Percentiles rank a stretch among this genome's conserved stretches.
Evolutionary conservation across 1,284 basidiomycete species (phyloP).

Genomic region (Austroboletus niveus): DNA sequence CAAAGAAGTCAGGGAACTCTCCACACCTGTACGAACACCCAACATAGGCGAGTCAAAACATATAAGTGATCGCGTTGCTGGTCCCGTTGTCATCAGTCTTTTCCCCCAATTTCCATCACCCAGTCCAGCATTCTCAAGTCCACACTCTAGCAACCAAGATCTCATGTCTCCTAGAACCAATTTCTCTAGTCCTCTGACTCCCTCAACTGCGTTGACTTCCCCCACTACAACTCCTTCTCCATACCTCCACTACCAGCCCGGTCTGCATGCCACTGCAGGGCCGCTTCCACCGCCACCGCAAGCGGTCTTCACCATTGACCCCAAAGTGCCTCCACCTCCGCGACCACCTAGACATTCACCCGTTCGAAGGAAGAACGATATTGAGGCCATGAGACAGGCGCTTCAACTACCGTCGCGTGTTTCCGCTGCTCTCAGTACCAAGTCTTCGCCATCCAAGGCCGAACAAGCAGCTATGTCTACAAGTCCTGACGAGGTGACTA

Average conservation of each 20-base stretch:
- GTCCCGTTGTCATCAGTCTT: conserved; percentile 54
- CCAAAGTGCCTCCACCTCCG: conserved; percentile 51
- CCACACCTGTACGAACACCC: conserved; percentile 44
- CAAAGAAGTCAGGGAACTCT: conserved; percentile 28
- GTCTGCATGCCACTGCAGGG: conserved; percentile 66
- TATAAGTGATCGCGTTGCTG: conserved; percentile 54
- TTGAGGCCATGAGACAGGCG: conserved; percentile 54
- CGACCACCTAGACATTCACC: conserved; percentile 66
- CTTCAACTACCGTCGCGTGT: conserved; percentile 57
- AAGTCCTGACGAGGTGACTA: conserved; percentile 2
- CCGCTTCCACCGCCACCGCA: conserved; percentile 68
- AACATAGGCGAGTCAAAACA: conserved; percentile 58
- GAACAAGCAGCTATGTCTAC: conserved; percentile 5
- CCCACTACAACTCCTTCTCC: conserved; percentile 31
- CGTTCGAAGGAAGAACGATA: conserved; percentile 41
- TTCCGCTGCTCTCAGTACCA: conserved; percentile 40
- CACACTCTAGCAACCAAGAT: conserved; percentile 30
- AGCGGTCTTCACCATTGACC: conserved; percentile 47
- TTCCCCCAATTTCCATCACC: conserved; percentile 27
- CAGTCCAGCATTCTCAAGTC: conserved; percentile 24
- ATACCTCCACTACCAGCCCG: conserved; percentile 64
- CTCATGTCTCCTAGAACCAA: conserved; percentile 29
- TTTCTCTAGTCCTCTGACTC: conserved; percentile 24
- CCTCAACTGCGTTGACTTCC: conserved; percentile 28
- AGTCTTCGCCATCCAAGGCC: conserved; percentile 9